Evolutionary conservation across 768 basidiomycete genomes (phyloP).

Genomic region (Lentinula aciculospora): DNA sequence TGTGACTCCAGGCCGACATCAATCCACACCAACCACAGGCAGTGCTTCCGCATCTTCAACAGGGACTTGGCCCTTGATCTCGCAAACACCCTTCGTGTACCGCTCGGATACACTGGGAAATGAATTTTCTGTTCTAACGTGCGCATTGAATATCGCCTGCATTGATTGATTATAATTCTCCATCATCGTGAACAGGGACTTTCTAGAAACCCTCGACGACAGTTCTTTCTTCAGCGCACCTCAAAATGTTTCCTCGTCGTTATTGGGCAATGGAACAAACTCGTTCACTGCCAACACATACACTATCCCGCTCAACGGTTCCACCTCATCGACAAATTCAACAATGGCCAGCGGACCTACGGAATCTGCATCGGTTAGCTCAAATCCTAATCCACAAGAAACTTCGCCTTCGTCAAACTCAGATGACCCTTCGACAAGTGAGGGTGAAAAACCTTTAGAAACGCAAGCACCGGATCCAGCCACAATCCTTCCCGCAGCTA

Average conservation of each 20-base stretch:
- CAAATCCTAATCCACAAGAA: constrained; percentile 9
- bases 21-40: neutral
- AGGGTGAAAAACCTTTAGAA: constrained; percentile 13
- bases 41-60: constrained; percentile 24
- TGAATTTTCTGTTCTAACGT: constrained; percentile 81
- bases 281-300: constrained; percentile 17
- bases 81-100: constrained; percentile 51
- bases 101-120: constrained; percentile 72
- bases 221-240: constrained; percentile 71
- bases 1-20: constrained; percentile 9
- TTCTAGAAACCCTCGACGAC: constrained; percentile 84
- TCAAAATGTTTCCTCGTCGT: constrained; percentile 42
- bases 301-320: constrained; percentile 2
- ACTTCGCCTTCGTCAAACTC: constrained; percentile 15
- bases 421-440: constrained; percentile 9
- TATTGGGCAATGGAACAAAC: constrained; percentile 33
- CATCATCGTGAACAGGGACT: constrained; percentile 49
- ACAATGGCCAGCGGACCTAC: constrained; percentile 7
- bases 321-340: neutral
- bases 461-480: constrained; percentile 36
- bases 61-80: constrained; percentile 46
- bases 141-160: constrained; percentile 20
- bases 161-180: constrained; percentile 5
- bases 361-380: neutral
- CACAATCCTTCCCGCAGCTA: constrained; percentile 62